Evolutionary conservation across 352 stramenopile genomes (phyloP).

Genomic region (Pythium aphanidermatum): DNA sequence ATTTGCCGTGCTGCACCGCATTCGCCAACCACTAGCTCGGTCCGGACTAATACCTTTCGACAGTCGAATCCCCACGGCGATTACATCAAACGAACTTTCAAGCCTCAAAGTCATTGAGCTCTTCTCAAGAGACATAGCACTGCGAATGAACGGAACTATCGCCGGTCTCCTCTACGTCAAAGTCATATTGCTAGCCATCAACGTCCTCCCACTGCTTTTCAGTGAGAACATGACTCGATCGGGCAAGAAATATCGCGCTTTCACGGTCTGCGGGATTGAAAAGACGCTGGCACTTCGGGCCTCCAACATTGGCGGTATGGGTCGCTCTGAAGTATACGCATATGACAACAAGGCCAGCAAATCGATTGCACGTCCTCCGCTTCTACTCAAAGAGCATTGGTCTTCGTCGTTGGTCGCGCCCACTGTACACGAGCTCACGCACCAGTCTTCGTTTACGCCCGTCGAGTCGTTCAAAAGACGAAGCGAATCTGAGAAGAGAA

Average conservation of each 20-base stretch:
- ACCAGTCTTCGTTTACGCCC: too few species aligned
- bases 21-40: slow-evolving; percentile 8
- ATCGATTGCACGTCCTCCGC: too few species aligned
- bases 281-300: slow-evolving; percentile 20
- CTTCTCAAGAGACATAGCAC: slow-evolving; percentile 16
- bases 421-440: too few species aligned
- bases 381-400: too few species aligned
- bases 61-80: slow-evolving; percentile 13
- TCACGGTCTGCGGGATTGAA: slow-evolving; percentile 9
- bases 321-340: slow-evolving; percentile 7
- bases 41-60: slow-evolving; percentile 15
- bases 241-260: background rate
- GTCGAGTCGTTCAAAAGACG: too few species aligned
- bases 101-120: slow-evolving; percentile 12
- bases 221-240: slow-evolving; percentile 11
- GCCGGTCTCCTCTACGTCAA: slow-evolving; percentile 18
- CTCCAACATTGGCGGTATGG: slow-evolving; percentile 24
- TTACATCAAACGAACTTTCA: slow-evolving; percentile 26
- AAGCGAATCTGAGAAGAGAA: too few species aligned
- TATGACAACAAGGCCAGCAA: too few species aligned
- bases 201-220: slow-evolving; percentile 22
- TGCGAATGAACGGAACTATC: slow-evolving; percentile 29
- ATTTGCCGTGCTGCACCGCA: slow-evolving; percentile 23
- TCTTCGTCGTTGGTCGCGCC: too few species aligned
- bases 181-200: slow-evolving; percentile 22